A percentile compares a stretch with the other conserved stretches of the same genome.
Conservation (phyloP, 208 protist genomes). For the Acanthamoeba lenticulata region DNA sequence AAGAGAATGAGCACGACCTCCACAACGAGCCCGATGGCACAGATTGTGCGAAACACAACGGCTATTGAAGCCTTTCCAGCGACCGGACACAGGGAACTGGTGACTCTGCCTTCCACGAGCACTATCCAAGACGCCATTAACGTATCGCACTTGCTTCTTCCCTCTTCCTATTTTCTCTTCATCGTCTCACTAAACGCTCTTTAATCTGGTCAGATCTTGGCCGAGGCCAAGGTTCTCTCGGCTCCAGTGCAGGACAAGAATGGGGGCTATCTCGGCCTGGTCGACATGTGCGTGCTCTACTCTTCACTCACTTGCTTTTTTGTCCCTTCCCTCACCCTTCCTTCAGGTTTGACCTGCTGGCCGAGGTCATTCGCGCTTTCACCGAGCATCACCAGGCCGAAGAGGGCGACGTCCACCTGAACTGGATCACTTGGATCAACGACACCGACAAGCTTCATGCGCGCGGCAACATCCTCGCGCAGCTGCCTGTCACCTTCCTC, state of each 20-base stretch:
- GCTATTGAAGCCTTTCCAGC: background rate
- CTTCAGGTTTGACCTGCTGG: conserved; percentile 46
- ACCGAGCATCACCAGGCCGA: conserved; percentile 25
- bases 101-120: background rate
- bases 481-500: background rate
- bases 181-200: too few species aligned
- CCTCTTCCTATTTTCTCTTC: background rate
- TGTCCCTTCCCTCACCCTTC: background rate
- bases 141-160: background rate
- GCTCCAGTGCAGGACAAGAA: background rate
- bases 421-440: conserved; percentile 30
- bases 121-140: background rate
- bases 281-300: background rate
- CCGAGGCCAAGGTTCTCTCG: conserved; percentile 24
- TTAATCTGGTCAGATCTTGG: background rate
- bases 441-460: background rate
- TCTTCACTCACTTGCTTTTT: background rate
- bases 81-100: background rate
- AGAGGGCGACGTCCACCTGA: background rate
- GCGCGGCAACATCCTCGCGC: background rate
- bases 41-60: background rate
- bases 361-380: conserved; percentile 21
- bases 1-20: too few species aligned
- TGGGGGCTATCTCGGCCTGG: background rate
- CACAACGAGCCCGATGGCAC: background rate